A percentile compares a stretch with the other conserved stretches of the same genome.
Conservation (phyloP, 2,329 filamentous ascomycete species). For the Acarospora socialis region DNA sequence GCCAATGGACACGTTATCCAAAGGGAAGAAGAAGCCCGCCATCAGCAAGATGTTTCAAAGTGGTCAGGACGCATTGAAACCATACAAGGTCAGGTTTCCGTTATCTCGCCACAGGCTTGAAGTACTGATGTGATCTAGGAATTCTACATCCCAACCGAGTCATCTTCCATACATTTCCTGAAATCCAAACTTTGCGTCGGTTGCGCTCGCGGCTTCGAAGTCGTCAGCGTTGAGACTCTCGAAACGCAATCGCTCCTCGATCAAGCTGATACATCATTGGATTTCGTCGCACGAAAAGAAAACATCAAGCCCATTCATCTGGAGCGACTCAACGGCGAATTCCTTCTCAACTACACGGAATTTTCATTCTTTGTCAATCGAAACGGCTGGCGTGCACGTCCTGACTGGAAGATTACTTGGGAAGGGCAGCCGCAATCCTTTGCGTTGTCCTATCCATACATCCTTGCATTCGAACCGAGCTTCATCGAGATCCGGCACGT, state of each 20-base stretch:
- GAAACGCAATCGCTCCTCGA: slow-evolving; percentile 95
- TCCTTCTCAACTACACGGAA: slow-evolving; percentile 93
- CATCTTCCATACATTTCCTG: slow-evolving; percentile 95
- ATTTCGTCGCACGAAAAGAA: slow-evolving; percentile 90
- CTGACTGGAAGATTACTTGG: slow-evolving; percentile 97
- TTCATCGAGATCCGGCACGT: slow-evolving; percentile 96
- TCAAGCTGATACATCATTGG: slow-evolving; percentile 91
- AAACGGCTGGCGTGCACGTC: slow-evolving; percentile 90
- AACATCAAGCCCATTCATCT: slow-evolving; percentile 93
- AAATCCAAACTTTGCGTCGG: slow-evolving; percentile 94
- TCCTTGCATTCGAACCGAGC: slow-evolving; percentile 89
- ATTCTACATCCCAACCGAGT: slow-evolving; percentile 97
- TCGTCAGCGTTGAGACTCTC: slow-evolving; percentile 91
- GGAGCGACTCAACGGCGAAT: slow-evolving; percentile 91
- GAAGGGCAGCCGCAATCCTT: slow-evolving; percentile 87
- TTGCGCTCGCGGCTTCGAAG: slow-evolving; percentile 89
- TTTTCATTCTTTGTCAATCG: slow-evolving; percentile 99
- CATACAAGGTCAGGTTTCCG: slow-evolving; percentile 53
- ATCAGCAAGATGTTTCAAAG: slow-evolving; percentile 90
- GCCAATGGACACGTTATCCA: slow-evolving; percentile 85
- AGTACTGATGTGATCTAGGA: slow-evolving; percentile 38
- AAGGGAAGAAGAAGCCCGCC: slow-evolving; percentile 89
- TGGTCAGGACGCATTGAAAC: slow-evolving; percentile 86
- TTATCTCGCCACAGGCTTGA: neutral
- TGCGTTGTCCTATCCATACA: slow-evolving; percentile 91